Base-by-base conservation (phyloP, 2,329 filamentous ascomycete genomes). In the Emergomyces africanus region DNA sequence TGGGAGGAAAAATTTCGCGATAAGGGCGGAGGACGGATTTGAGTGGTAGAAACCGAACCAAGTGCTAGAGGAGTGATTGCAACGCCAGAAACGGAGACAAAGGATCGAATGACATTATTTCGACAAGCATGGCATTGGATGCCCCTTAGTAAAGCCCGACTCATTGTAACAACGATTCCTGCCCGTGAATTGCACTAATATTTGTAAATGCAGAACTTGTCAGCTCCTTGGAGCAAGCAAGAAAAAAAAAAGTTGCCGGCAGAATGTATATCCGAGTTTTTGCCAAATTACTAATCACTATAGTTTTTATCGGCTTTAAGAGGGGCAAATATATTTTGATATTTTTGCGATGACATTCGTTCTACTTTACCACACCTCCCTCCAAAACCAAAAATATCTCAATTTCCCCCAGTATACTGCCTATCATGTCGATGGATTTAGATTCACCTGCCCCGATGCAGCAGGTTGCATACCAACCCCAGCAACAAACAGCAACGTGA, bases 371-470 rank as follows among this genome's bases (percentile, higher is more conserved):
- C 28, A 50, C 39, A 18, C 37, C 18, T 57, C n/a, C 5, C 20
- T 57, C 55, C 15, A 37, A 46, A 57, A n/a, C 9, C 23, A 48
- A 9, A 41, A 33, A 20, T 30, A 58, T 41, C 54, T 41, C 37
- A 37, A 18, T 50, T 23, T 51, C 18, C 41, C 15, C 14, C 1
- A 20, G 10, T 33, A 18, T 20, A 5, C 15, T 39, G 18, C 15
- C 62, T 66, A 75, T 64, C 23, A 81, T 81, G 78, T 78, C 78
- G 70, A 83, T 83, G 81, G 81, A 84, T 68, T 63, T 83, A 62
- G 81, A 83, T 71, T 75, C 74, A 30, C 79, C 80, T 54, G 76
- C 83, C 56, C 76, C 79, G 62, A 75, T 82, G 37, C 58, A 64
- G 39, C 57, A 55, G 67, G 68, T 71, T 60, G 69, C 70, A 44